These are phyloP conservation scores for Conringia planisiliqua DNA, from an alignment of 345 rosid species.

Conservation along the genomic window DNA sequence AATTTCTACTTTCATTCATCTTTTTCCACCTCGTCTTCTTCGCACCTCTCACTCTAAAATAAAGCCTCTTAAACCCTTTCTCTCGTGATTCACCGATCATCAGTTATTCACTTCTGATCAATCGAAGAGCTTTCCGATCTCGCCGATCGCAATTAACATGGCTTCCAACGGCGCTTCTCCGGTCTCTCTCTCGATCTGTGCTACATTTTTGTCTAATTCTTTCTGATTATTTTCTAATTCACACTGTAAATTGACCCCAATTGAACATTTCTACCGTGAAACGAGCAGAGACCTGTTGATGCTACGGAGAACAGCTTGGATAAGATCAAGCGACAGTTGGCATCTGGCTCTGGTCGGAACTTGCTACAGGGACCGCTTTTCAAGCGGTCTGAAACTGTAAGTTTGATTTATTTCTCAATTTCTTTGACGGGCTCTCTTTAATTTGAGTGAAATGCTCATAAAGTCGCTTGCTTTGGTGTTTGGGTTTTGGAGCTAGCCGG, in stretches of 20 bases:
- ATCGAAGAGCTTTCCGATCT: constrained; percentile 14
- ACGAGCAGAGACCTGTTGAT: constrained; percentile 51
- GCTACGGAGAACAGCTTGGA: constrained; percentile 81
- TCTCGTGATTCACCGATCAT: constrained; percentile 1
- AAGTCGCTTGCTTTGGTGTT: neutral
- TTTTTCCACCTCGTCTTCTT: constrained; percentile 10
- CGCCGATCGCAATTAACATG: constrained; percentile 44
- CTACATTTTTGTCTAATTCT: neutral
- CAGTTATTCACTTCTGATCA: neutral
- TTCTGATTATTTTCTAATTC: neutral
- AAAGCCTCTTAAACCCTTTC: constrained; percentile 9
- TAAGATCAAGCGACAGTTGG: constrained; percentile 92
- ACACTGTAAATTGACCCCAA: neutral
- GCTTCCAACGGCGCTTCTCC: constrained; percentile 84
- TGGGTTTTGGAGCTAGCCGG: neutral
- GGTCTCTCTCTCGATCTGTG: constrained; percentile 42
- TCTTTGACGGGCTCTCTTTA: neutral
- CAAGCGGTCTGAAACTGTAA: constrained; percentile 97
- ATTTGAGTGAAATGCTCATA: neutral
- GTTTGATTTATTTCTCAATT: neutral
- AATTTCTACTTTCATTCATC: neutral
- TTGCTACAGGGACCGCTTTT: constrained; percentile 95
- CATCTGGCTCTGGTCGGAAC: constrained; percentile 87
- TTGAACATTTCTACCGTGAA: neutral
- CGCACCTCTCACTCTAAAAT: neutral